These are phyloP conservation scores for Coccomyxa subellipsoidea DNA, from an alignment of 163 green algal species.

Conservation along the genomic window DNA sequence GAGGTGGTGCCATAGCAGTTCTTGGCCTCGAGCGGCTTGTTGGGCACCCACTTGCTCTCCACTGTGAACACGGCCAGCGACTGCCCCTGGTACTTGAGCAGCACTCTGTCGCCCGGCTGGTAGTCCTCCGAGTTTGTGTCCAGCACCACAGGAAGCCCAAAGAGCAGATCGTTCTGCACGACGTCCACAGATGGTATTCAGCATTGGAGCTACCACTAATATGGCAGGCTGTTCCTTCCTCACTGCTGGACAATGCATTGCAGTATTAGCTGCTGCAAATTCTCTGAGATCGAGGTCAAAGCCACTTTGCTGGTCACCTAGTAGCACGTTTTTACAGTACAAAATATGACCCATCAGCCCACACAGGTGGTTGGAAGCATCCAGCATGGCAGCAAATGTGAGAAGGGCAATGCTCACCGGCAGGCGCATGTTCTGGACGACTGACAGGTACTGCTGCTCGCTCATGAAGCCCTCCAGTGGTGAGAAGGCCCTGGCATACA, in stretches of 20 bases:
- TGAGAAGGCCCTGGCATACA: slow-evolving; percentile 82
- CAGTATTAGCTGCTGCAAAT: too few relatives aligned
- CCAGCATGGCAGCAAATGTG: too few relatives aligned
- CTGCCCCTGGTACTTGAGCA: slow-evolving; percentile 81
- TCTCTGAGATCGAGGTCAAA: too few relatives aligned
- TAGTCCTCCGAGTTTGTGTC: slow-evolving; percentile 86
- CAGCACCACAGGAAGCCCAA: slow-evolving; percentile 94
- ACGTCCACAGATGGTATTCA: background rate
- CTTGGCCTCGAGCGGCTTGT: slow-evolving; percentile 84
- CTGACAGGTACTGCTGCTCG: slow-evolving; percentile 84
- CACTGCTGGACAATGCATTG: too few relatives aligned
- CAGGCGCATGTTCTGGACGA: slow-evolving; percentile 85
- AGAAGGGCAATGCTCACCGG: too few relatives aligned
- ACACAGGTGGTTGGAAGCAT: background rate
- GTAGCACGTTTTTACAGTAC: too few relatives aligned
- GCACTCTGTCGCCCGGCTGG: slow-evolving; percentile 69
- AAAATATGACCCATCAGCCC: too few relatives aligned
- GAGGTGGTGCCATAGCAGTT: slow-evolving; percentile 91
- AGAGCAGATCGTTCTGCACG: slow-evolving; percentile 57
- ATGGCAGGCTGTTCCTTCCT: too few relatives aligned
- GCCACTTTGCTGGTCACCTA: too few relatives aligned
- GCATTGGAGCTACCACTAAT: too few relatives aligned
- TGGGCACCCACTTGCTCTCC: slow-evolving; percentile 78
- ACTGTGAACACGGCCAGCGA: slow-evolving; percentile 78
- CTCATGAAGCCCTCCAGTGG: slow-evolving; percentile 91